These are phyloP conservation scores for Cryomyces antarcticus DNA, from an alignment of 495 filamentous ascomycete genomes.

Conservation along the genomic window DNA sequence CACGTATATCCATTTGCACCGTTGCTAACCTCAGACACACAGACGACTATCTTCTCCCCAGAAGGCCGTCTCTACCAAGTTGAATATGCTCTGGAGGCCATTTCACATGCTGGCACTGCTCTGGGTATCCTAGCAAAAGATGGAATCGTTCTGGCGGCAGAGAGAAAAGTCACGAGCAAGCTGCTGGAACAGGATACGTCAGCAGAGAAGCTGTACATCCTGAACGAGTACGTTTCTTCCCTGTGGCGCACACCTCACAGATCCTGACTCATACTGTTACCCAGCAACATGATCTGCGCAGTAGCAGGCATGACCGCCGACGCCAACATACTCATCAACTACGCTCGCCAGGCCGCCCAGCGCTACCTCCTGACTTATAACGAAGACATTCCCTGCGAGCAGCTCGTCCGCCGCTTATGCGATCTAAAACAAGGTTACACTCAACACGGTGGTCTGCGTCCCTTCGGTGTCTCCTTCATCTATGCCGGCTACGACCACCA, in stretches of 20 bases:
- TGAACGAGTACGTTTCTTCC: slow-evolving; percentile 62
- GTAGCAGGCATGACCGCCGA: slow-evolving; percentile 98
- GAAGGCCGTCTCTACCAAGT: slow-evolving; percentile 97
- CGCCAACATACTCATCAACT: slow-evolving; percentile 99
- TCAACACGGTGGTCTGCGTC: slow-evolving; percentile 91
- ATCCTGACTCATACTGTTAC: background rate
- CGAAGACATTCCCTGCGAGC: slow-evolving; percentile 98
- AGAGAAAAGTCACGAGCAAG: slow-evolving; percentile 98
- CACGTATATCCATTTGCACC: slow-evolving; percentile 1
- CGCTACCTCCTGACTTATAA: slow-evolving; percentile 96
- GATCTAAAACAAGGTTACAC: slow-evolving; percentile 99
- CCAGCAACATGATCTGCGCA: slow-evolving; percentile 98
- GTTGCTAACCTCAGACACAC: slow-evolving; percentile 4
- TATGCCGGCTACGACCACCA: slow-evolving; percentile 94
- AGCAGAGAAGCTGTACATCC: slow-evolving; percentile 96
- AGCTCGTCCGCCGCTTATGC: slow-evolving; percentile 89
- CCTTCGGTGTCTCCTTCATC: slow-evolving; percentile 98
- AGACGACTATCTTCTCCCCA: slow-evolving; percentile 99
- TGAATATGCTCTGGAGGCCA: slow-evolving; percentile 96
- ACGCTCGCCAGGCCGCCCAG: slow-evolving; percentile 89
- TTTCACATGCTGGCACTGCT: slow-evolving; percentile 93
- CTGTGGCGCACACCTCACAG: background rate
- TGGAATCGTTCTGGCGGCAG: slow-evolving; percentile 96
- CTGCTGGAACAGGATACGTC: slow-evolving; percentile 97
- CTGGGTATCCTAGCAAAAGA: slow-evolving; percentile 92